Conservation (phyloP, 164 flowering plant species). For the Stephania yunnanensis region DNA sequence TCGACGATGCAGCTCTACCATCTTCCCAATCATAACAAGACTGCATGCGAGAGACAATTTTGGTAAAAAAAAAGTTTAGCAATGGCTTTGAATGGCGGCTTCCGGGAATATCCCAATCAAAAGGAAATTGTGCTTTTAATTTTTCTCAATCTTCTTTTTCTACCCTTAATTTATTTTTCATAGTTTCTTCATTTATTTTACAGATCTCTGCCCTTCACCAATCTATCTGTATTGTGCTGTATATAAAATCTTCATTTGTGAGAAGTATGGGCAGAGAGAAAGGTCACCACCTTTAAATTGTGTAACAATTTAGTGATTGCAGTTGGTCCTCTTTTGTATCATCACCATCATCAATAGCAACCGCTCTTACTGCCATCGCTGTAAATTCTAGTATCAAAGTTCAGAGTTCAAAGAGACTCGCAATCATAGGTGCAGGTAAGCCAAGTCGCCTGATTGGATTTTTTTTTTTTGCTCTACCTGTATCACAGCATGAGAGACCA, state of each 20-base stretch:
- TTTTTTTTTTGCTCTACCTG: too few species aligned
- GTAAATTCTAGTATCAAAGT: too few species aligned
- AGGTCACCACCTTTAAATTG: background rate
- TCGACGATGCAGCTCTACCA: conserved; percentile 15
- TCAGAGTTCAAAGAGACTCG: too few species aligned
- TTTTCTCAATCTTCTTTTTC: background rate
- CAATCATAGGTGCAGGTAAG: too few species aligned
- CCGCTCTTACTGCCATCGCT: too few species aligned
- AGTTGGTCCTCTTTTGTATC: background rate
- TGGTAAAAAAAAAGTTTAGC: conserved; percentile 18
- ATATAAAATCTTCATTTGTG: conserved; percentile 36
- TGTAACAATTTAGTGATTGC: background rate
- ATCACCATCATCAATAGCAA: background rate
- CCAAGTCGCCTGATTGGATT: too few species aligned
- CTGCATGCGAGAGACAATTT: conserved; percentile 17
- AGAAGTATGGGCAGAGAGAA: conserved; percentile 15
- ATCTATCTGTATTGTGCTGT: conserved; percentile 46
- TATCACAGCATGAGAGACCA: too few species aligned
- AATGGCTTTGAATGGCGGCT: conserved; percentile 10
- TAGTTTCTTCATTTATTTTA: conserved; percentile 14
- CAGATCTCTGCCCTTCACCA: conserved; percentile 24
- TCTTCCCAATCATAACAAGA: conserved; percentile 14
- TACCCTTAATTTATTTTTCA: background rate
- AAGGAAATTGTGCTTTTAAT: conserved; percentile 4
- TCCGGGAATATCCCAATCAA: conserved; percentile 12